Percentiles rank a stretch among this genome's conserved stretches.
Conservation (phyloP, 2,329 filamentous ascomycete genomes). For the Apiospora hydei region DNA sequence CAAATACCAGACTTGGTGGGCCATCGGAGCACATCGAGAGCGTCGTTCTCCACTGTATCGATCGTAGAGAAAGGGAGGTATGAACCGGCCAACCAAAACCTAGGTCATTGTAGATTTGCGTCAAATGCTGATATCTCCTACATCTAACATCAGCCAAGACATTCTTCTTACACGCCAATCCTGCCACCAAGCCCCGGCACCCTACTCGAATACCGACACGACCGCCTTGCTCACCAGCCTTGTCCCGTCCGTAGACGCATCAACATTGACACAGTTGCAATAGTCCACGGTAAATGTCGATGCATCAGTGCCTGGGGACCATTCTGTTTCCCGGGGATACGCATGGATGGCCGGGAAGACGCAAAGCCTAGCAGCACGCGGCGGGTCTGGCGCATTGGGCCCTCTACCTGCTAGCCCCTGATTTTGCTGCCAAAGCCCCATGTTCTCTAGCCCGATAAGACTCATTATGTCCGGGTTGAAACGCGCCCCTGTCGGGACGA, state of each 20-base stretch:
- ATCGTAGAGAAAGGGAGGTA: not conserved
- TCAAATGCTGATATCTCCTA: not conserved
- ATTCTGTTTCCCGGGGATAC: not conserved
- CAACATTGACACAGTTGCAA: not conserved
- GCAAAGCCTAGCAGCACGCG: not conserved
- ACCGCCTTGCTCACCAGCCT: not conserved
- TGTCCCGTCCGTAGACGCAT: not conserved
- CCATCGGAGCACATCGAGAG: not conserved
- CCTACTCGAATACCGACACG: not conserved
- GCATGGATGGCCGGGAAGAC: conserved; percentile 2
- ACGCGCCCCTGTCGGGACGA: not conserved
- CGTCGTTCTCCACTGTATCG: not conserved
- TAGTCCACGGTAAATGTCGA: not conserved
- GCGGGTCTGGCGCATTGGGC: not conserved
- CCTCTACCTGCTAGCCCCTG: not conserved
- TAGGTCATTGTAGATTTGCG: not conserved
- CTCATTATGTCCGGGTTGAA: not conserved
- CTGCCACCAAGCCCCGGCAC: not conserved
- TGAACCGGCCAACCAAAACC: not conserved
- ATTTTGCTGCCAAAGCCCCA: not conserved
- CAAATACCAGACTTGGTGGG: not conserved
- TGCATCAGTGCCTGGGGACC: not conserved
- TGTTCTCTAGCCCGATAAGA: not conserved
- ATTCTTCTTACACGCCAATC: too few species aligned
- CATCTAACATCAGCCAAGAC: not conserved